Evolutionary conservation across 1,139 yeast species (phyloP), one percentile per base, ranked within the genome.

Genomic region (Yamadazyma diddensiae): DNA sequence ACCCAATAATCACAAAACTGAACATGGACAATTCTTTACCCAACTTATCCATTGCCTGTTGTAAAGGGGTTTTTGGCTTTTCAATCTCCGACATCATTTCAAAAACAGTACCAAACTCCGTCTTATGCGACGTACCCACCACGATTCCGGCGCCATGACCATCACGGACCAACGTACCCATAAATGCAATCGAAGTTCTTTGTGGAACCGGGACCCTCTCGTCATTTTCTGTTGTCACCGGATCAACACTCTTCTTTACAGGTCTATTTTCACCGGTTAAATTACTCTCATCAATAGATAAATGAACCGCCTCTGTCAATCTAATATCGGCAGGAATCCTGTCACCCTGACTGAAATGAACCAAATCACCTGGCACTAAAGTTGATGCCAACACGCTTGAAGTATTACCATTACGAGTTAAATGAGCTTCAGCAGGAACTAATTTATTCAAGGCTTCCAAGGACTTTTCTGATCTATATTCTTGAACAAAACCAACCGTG

Each of bases 111-210:
- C 98, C 98, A 61, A 92, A 87, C 37, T 92, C 96, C 1, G 97
- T 90, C 42, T 80, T 77, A 28, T 74, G 67, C 22, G 94, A 94
- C 1, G 95, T 90, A 7, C 92, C 95, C 29, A 92, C 76, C n/a
- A 92, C 97, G 25, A 92, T 71, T 38, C 97, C 98, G 3, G 82
- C 54, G 13, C 97, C 98, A 49, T 84, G 88, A 22, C 96, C 98
- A 53, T 87, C 94, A 49, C 95, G 79, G 5, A 90, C 97, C 47
- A 92, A 70, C 2, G 98, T 90, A 28, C 97, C 97, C 97, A 92
- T 90, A 53, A 74, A 88, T 2, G 94, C 97, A 45, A 88, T 83
- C 40, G 81, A 79, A 13, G 61, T 59, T 52, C 97, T 77, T 35
- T 79, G 84, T 32, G 79, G 76, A 25, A 84, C 69, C 9, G 82